phyloP scores from a whole-genome alignment of 495 filamentous ascomycete species.

The Podospora bellae-mahoneyi region DNA sequence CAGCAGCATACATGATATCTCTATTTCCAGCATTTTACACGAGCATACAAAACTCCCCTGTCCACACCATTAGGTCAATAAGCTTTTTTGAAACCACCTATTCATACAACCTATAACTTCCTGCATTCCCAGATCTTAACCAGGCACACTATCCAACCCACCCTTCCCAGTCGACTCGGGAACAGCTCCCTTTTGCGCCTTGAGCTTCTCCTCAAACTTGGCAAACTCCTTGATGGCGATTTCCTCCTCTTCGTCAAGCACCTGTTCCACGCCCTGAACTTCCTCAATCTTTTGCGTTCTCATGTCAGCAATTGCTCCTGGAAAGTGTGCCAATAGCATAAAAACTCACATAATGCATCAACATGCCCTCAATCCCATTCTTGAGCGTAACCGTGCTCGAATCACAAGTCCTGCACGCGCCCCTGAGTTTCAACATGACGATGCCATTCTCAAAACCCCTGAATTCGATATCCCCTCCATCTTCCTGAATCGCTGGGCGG shows the following conservation, averaged over 20 bases:
- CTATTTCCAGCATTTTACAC: not conserved
- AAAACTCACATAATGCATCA: conserved; percentile 66
- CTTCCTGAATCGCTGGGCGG: conserved; percentile 91
- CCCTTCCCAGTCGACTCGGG: conserved; percentile 63
- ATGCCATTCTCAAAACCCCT: conserved; percentile 82
- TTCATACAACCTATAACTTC: not conserved
- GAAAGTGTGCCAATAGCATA: not conserved
- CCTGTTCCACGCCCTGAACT: conserved; percentile 87
- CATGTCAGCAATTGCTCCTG: conserved; percentile 15
- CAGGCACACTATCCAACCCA: conserved; percentile 58
- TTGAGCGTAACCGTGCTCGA: conserved; percentile 92
- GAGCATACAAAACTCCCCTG: not conserved
- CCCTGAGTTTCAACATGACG: conserved; percentile 81
- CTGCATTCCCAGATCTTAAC: conserved; percentile 28
- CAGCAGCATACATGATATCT: too few species aligned
- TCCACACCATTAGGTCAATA: not conserved
- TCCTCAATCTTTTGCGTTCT: conserved; percentile 68
- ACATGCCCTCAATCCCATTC: conserved; percentile 96
- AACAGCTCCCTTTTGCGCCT: conserved; percentile 61
- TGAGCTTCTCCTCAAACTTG: conserved; percentile 93
- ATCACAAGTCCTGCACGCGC: conserved; percentile 93
- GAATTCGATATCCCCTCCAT: conserved; percentile 95
- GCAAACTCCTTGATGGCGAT: conserved; percentile 86
- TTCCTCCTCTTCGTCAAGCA: conserved; percentile 88
- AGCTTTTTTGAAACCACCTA: not conserved